Base-by-base conservation (phyloP, 306 rosid species). In the Acacia acuminata region DNA sequence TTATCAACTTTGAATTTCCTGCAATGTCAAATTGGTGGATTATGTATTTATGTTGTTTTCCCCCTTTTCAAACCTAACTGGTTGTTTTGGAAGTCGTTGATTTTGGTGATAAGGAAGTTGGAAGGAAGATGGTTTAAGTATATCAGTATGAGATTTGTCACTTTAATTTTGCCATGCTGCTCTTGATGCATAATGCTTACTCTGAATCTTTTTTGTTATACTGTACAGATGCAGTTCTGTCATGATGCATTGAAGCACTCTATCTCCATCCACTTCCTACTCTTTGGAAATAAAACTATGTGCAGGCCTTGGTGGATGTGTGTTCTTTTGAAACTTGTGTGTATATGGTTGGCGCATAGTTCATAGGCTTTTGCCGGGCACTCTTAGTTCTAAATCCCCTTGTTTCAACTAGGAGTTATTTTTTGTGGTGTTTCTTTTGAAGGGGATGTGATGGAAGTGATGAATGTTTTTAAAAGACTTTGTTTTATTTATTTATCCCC, bases 1-100 rank as follows among this genome's bases (percentile, higher is more conserved):
- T 10, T n/a, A 3, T 77, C 65, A 15, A 11, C 34, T 72, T 73
- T 82, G 78, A 30, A 70, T 79, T 81, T 84, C 17, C 74, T 78
- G 76, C 20, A 19, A 69, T 45, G 68, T 71, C 75, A 75, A 53
- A 81, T 51, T 82, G 74, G 45, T 78, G 73, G 43, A 10, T 82
- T 60, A 58, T n/a, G n/a, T n/a, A n/a, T n/a, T n/a, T n/a, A n/a
- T 55, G 20, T 71, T 76, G 4, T 38, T 78, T 65, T 77, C 58
- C 40, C 70, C 60, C 34, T 68, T 61, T 53, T 36, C 73, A 81
- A 22, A 27, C 75, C 69, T 40, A 61, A 43, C 77, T 58, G 79
- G 61, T 73, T 74, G 58, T 85, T 77, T 77, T 44, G 67, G 56
- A 77, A 36, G 72, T 78, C 55, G 66, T 44, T 42, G 32, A 50